Percentiles rank a stretch among this genome's conserved stretches.
phyloP scores from a whole-genome alignment of 495 filamentous ascomycete genomes.

The Tuber brumale region DNA sequence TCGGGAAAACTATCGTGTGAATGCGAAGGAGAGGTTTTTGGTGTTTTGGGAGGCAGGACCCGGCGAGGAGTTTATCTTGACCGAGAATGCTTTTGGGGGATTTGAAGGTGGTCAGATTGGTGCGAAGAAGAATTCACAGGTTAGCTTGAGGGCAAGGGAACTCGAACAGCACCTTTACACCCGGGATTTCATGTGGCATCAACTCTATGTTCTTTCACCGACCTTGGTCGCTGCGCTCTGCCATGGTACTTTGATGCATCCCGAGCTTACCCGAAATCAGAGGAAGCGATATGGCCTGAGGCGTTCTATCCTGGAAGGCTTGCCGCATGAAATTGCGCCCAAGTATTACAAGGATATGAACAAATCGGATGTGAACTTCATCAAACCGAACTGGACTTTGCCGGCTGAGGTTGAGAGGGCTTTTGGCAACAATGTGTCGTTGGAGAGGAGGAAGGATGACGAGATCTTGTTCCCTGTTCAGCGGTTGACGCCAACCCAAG shows the following conservation, averaged over 20 bases:
- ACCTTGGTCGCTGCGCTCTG: conserved; percentile 41
- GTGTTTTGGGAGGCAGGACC: conserved; percentile 43
- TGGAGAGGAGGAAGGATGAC: conserved; percentile 34
- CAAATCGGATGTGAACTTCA: conserved; percentile 35
- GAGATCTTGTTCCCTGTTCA: conserved; percentile 40
- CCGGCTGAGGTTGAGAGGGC: conserved; percentile 36
- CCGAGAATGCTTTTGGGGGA: conserved; percentile 42
- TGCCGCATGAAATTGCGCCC: conserved; percentile 37
- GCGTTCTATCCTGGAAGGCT: conserved; percentile 38
- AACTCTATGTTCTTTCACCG: conserved; percentile 43
- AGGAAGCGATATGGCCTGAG: conserved; percentile 41
- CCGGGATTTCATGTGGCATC: conserved; percentile 42
- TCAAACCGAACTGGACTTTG: conserved; percentile 34
- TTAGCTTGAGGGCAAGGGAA: conserved; percentile 38
- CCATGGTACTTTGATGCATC: conserved; percentile 41
- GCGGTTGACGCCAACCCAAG: conserved; percentile 34
- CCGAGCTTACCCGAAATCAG: conserved; percentile 36
- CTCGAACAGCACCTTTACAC: conserved; percentile 40
- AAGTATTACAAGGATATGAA: conserved; percentile 43
- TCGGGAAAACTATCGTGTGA: conserved; percentile 41
- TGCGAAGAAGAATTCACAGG: conserved; percentile 34
- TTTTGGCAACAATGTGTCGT: conserved; percentile 28
- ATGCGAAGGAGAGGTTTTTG: conserved; percentile 41
- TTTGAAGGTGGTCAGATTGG: conserved; percentile 43
- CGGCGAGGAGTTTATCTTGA: conserved; percentile 42